Conservation (phyloP, 805 yeast species). For the Priceomyces carsonii region DNA sequence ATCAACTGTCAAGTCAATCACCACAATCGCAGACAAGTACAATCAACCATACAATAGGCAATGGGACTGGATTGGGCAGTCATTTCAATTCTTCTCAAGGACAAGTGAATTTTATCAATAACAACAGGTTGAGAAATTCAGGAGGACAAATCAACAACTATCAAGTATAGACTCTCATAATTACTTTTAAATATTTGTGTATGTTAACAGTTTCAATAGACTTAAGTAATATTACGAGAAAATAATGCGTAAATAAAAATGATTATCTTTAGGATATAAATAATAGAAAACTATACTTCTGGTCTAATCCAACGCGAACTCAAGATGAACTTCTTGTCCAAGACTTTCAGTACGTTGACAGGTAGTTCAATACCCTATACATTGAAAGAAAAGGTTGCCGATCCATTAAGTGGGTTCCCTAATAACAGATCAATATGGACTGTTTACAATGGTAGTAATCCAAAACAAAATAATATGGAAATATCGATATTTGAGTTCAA, state of each 20-base stretch:
- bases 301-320: background rate
- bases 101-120: constrained; percentile 2
- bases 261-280: background rate
- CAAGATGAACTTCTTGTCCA: constrained; percentile 67
- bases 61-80: background rate
- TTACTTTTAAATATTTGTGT: background rate
- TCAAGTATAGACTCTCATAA: constrained; percentile 3
- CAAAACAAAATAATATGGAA: constrained; percentile 48
- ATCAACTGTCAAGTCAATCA: constrained; percentile 1
- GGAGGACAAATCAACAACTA: constrained; percentile 4
- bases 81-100: constrained; percentile 4
- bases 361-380: constrained; percentile 61
- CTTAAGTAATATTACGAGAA: background rate
- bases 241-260: background rate
- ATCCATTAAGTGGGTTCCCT: constrained; percentile 19
- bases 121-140: constrained; percentile 3
- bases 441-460: constrained; percentile 57
- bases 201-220: background rate
- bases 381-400: constrained; percentile 45
- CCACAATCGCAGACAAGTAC: background rate
- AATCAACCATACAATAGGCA: no score
- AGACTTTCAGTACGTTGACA: constrained; percentile 57
- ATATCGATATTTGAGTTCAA: constrained; percentile 71
- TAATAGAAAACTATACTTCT: constrained; percentile 1
- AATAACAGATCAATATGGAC: constrained; percentile 55